Evolutionary conservation across 345 rosid species (phyloP).

Genomic region (Pistacia integerrima): DNA sequence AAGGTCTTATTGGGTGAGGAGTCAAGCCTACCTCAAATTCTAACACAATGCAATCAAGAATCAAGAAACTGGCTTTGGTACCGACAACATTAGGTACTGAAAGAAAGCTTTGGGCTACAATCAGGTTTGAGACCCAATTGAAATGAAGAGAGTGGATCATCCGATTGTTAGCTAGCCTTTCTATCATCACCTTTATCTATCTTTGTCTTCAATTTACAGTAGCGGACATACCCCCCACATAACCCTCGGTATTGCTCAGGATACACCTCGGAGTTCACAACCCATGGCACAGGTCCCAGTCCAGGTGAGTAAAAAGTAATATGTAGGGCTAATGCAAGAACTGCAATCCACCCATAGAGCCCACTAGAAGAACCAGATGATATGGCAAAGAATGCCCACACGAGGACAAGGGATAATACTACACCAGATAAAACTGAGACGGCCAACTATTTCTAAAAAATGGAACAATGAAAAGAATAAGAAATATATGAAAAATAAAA

Average conservation of each 20-base stretch:
- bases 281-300: slow-evolving; percentile 99
- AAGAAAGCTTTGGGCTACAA: slow-evolving; percentile 77
- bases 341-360: slow-evolving; percentile 72
- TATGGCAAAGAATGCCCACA: slow-evolving; percentile 63
- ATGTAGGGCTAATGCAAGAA: slow-evolving; percentile 73
- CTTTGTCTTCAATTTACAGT: slow-evolving; percentile 54
- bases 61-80: slow-evolving; percentile 70
- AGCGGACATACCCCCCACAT: slow-evolving; percentile 94
- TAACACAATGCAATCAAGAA: slow-evolving; percentile 65
- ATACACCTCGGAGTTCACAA: slow-evolving; percentile 89
- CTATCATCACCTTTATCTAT: no score
- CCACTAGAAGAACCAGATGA: slow-evolving; percentile 45
- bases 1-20: no score
- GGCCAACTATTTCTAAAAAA: slow-evolving; percentile 54
- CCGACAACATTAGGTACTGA: slow-evolving; percentile 67
- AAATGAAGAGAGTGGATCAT: no score
- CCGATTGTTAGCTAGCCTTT: no score
- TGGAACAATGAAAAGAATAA: no score
- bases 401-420: slow-evolving; percentile 56
- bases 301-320: slow-evolving; percentile 96
- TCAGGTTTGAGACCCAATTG: slow-evolving; percentile 70
- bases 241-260: slow-evolving; percentile 85
- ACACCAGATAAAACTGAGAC: slow-evolving; percentile 80
- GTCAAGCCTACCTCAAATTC: no score
- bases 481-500: no score